Evolutionary conservation across 106 monocot species (phyloP).

Genomic region (Dendrobium catenatum): DNA sequence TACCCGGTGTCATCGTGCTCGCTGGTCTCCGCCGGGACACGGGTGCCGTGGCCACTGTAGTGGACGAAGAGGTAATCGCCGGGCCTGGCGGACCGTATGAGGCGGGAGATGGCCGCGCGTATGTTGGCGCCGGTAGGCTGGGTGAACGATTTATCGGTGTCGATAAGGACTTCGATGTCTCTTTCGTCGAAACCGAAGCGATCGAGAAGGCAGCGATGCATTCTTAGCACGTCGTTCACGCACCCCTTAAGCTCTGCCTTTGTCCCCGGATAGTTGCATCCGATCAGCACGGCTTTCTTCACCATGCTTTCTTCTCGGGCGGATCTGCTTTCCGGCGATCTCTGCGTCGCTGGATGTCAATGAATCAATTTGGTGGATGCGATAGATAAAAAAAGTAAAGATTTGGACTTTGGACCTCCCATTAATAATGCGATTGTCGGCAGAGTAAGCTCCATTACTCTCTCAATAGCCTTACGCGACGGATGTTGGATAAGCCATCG

Average conservation of each 20-base stretch:
- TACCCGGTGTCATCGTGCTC: slow-evolving; percentile 77
- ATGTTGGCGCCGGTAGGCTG: slow-evolving; percentile 89
- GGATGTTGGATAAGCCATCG: no score
- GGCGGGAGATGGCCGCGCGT: slow-evolving; percentile 47
- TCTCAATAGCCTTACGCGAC: no score
- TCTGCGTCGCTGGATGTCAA: no score
- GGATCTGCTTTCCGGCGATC: not conserved
- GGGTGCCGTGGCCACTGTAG: slow-evolving; percentile 90
- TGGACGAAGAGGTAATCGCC: slow-evolving; percentile 82
- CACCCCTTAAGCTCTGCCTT: slow-evolving; percentile 87
- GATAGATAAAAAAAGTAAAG: no score
- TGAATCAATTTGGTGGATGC: no score
- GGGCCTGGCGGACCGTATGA: slow-evolving; percentile 42
- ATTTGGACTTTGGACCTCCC: no score
- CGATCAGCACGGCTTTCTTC: slow-evolving; percentile 76
- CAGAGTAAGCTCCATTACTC: no score
- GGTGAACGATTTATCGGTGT: slow-evolving; percentile 45
- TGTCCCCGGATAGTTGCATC: slow-evolving; percentile 84
- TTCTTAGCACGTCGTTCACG: slow-evolving; percentile 84
- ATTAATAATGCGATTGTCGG: no score
- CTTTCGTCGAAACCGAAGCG: slow-evolving; percentile 64
- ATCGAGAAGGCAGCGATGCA: slow-evolving; percentile 62
- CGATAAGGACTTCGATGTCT: slow-evolving; percentile 70
- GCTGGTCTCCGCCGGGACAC: slow-evolving; percentile 82
- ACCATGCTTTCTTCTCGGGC: not conserved